phyloP scores from a whole-genome alignment of 352 stramenopile species.

The Pythium coloratum region DNA sequence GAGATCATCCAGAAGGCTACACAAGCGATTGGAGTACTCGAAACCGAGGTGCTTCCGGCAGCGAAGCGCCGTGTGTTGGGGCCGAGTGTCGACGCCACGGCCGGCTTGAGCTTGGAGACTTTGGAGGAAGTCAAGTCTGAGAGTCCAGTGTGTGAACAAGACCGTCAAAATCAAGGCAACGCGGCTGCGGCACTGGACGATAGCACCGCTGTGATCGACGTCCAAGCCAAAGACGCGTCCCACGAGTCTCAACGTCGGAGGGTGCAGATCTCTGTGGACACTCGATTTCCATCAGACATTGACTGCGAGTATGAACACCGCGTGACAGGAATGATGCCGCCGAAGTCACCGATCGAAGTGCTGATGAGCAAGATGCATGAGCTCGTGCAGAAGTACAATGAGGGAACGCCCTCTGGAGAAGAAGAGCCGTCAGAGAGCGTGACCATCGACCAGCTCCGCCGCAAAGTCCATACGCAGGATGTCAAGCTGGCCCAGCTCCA shows the following conservation, averaged over 20 bases:
- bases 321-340: slow-evolving; percentile 17
- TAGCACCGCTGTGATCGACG: not conserved
- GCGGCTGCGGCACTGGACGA: not conserved
- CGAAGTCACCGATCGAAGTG: slow-evolving; percentile 44
- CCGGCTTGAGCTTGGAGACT: not conserved
- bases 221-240: not conserved
- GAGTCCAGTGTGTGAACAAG: not conserved
- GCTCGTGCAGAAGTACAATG: slow-evolving; percentile 48
- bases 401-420: not conserved
- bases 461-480: slow-evolving; percentile 34
- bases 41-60: slow-evolving; percentile 18
- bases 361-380: slow-evolving; percentile 61
- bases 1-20: slow-evolving; percentile 25
- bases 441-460: slow-evolving; percentile 25
- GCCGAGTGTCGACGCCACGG: not conserved
- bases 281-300: not conserved
- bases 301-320: not conserved
- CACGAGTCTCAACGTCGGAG: not conserved
- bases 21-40: slow-evolving; percentile 20
- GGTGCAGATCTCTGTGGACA: slow-evolving; percentile 29
- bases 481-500: slow-evolving; percentile 31
- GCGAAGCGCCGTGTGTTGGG: not conserved
- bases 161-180: not conserved
- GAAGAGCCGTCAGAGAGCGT: not conserved
- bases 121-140: not conserved